phyloP scores from a whole-genome alignment of 2,329 filamentous ascomycete species.

The Calycina herbarum region DNA sequence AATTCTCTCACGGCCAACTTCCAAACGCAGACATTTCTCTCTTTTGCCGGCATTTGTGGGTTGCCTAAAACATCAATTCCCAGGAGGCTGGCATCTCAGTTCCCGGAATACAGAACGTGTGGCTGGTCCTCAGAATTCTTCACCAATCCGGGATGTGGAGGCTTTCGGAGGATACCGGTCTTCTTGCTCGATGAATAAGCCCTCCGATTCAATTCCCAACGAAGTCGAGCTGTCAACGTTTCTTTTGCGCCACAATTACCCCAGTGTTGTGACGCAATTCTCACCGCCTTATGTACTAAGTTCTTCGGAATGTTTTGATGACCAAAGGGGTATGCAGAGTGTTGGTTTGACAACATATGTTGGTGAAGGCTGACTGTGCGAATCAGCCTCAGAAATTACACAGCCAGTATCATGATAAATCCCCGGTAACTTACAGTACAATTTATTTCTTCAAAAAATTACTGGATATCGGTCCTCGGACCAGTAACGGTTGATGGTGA shows the following conservation, averaged over 20 bases:
- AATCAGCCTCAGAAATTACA: constrained; percentile 2
- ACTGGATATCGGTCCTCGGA: no score
- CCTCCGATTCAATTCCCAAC: neutral
- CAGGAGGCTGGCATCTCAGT: neutral
- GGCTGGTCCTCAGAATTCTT: neutral
- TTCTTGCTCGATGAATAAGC: neutral
- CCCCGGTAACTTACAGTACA: neutral
- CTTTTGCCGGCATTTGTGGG: neutral
- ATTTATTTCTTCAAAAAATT: no score
- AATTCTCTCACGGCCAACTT: neutral
- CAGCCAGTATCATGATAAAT: neutral
- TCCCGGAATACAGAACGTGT: neutral
- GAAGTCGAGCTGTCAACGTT: neutral
- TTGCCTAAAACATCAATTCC: neutral
- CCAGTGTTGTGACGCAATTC: constrained; percentile 1
- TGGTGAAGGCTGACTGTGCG: neutral
- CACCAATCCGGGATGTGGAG: neutral
- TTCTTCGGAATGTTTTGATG: neutral
- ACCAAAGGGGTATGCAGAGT: neutral
- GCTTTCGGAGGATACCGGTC: neutral
- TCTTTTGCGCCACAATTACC: neutral
- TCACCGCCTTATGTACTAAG: neutral
- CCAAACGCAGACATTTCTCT: neutral
- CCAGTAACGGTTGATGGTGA: no score
- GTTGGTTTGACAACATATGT: neutral